Percentiles rank a stretch among this genome's conserved stretches.
Conservation (phyloP, 371 early-diverging fungal species). For the Coemansia linderi region DNA sequence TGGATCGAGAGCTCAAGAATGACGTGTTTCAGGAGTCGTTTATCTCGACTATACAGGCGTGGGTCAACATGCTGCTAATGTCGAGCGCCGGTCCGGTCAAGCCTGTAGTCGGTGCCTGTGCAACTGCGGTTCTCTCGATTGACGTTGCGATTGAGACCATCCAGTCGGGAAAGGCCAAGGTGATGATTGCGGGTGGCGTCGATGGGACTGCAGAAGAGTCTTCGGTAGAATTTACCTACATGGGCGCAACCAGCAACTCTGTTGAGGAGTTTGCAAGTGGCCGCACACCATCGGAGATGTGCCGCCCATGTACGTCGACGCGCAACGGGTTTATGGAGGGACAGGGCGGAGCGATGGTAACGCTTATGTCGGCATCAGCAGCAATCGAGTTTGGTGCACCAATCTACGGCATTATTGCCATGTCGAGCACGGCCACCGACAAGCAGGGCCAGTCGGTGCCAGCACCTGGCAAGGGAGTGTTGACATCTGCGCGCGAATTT, state of each 20-base stretch:
- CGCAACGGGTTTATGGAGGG: conserved; percentile 92
- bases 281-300: conserved; percentile 92
- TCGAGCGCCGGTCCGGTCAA: conserved; percentile 95
- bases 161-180: conserved; percentile 87
- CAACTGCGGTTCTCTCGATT: conserved; percentile 90
- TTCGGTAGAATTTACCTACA: too few relatives aligned
- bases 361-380: conserved; percentile 78
- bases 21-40: conserved; percentile 74
- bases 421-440: conserved; percentile 92
- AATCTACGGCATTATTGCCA: conserved; percentile 90
- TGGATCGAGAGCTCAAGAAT: conserved; percentile 16
- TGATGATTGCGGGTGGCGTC: conserved; percentile 91
- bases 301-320: conserved; percentile 87
- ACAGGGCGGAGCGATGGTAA: too few relatives aligned
- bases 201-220: too few relatives aligned
- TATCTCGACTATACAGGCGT: conserved; percentile 96
- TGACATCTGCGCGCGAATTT: conserved; percentile 86
- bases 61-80: conserved; percentile 93
- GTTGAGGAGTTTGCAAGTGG: conserved; percentile 89
- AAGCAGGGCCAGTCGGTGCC: conserved; percentile 94
- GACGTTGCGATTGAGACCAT: conserved; percentile 93
- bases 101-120: conserved; percentile 95
- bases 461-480: conserved; percentile 92
- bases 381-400: conserved; percentile 95
- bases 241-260: conserved; percentile 94